Conservation (phyloP, 768 basidiomycete species). For the Podaxis mareebaensis region DNA sequence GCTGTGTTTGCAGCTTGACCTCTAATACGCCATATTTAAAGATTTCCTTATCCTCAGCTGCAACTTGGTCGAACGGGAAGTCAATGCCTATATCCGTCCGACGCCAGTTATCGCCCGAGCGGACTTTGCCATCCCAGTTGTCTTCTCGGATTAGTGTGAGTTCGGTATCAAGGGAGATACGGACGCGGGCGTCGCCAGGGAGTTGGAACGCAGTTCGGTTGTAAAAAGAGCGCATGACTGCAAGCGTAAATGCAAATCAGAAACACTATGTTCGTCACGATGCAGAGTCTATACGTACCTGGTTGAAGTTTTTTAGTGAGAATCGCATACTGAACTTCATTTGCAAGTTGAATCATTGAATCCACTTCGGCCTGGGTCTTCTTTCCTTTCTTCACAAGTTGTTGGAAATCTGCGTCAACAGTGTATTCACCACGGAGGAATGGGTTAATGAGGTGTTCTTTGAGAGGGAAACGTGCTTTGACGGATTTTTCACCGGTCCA, state of each 20-base stretch:
- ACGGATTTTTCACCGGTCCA: conserved; percentile 99
- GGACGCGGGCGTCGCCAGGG: conserved; percentile 97
- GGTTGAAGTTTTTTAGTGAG: conserved; percentile 80
- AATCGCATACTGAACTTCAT: conserved; percentile 92
- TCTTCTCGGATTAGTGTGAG: conserved; percentile 94
- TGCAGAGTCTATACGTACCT: conserved; percentile 46
- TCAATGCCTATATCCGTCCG: conserved; percentile 93
- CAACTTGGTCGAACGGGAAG: conserved; percentile 79
- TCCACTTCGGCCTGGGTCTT: conserved; percentile 92
- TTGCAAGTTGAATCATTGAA: conserved; percentile 93
- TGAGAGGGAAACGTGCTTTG: conserved; percentile 94
- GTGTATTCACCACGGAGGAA: conserved; percentile 90
- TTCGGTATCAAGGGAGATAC: conserved; percentile 97
- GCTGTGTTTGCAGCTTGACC: conserved; percentile 95
- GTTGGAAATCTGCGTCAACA: conserved; percentile 91
- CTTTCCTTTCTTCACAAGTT: conserved; percentile 84
- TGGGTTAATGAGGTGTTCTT: conserved; percentile 90
- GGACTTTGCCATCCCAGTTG: conserved; percentile 83
- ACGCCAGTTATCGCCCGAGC: conserved; percentile 91
- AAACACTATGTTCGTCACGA: neutral
- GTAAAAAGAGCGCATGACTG: conserved; percentile 97
- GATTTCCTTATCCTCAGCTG: conserved; percentile 79
- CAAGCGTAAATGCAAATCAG: neutral
- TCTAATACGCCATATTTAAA: conserved; percentile 98
- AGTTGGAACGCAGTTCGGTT: conserved; percentile 99